Base-by-base conservation (phyloP, 2,329 filamentous ascomycete species). In the Calonectria pseudoreteaudii region DNA sequence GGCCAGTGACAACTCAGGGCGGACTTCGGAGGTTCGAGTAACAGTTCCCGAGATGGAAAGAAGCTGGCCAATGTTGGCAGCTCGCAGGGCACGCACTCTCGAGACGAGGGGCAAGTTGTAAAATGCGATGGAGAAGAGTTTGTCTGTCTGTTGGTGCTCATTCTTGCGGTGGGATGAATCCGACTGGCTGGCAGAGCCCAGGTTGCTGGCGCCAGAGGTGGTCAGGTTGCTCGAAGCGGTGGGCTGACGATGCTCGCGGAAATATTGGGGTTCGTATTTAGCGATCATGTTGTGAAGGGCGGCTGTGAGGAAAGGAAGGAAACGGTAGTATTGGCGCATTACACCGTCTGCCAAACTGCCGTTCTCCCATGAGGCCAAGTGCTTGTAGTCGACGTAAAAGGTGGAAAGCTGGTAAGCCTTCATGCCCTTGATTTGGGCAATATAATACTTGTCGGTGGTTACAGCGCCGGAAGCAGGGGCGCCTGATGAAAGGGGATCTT, bases 41-140 rank as follows among this genome's bases (percentile, higher is more conserved):
- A 98, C 96, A 0, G 97, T 99, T 62, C 97, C 97, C 10, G 97
- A 99, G 79, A 99, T 98, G 14, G 97, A 98, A 8, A 98, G 91
- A 53, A 99, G 90, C 82, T 96, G 95, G 68, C 97, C 97, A 80
- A 99, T 97, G 79, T 98, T 96, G 75, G 92, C 90, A 31, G 97
- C 98, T 38, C 97, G 93, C 75, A 99, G 88, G 80, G 95, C 93
- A 74, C 96, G 94, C 71, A 98, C 91, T 77, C 96, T 90, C 2
- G 95, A 97, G 18, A 98, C 94, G 1, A 98, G 89, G 0, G 96
- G 95, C 34, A 98, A 87, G 82, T 98, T 98, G 87, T 98, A 98
- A 81, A 98, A 97, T 38, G 96, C 96, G 67, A 98, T 89, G 6
- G 95, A 92, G 84, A 99, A 98, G 47, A 99, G 89, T 87, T 98